Percentiles rank a stretch among this genome's conserved stretches.
Evolutionary conservation across 345 rosid genomes (phyloP).

Genomic region (Sisymbrium altissimum): DNA sequence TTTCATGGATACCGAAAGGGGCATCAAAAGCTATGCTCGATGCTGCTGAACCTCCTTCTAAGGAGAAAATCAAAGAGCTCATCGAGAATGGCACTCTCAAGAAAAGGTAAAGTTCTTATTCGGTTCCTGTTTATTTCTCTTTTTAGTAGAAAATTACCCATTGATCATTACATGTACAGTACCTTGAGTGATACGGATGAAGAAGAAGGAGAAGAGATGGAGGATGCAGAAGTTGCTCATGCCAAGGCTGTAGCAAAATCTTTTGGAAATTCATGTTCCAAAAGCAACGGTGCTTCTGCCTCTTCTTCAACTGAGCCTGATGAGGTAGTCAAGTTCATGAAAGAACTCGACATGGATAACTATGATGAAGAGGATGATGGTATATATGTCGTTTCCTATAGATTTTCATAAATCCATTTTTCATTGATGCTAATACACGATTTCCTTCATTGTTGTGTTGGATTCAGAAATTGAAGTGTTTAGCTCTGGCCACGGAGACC

Average conservation of each 20-base stretch:
- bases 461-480: constrained; percentile 56
- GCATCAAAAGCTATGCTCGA: constrained; percentile 50
- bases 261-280: constrained; percentile 45
- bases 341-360: constrained; percentile 77
- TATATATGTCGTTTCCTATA: constrained; percentile 6
- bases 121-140: neutral
- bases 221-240: constrained; percentile 39
- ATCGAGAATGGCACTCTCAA: constrained; percentile 42
- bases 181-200: constrained; percentile 28
- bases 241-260: constrained; percentile 66
- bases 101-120: constrained; percentile 33
- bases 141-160: neutral
- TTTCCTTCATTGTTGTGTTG: neutral
- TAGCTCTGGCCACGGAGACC: constrained; percentile 58
- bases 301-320: constrained; percentile 37
- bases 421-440: no score
- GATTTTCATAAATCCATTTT: neutral
- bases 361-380: constrained; percentile 89
- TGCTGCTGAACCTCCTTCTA: constrained; percentile 66
- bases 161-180: neutral
- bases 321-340: constrained; percentile 53
- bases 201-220: constrained; percentile 39
- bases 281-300: constrained; percentile 26
- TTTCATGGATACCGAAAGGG: constrained; percentile 84
- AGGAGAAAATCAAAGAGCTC: constrained; percentile 64